These are phyloP conservation scores for Leptographium wingfieldii DNA, from an alignment of 2,329 filamentous ascomycete species.

Conservation along the genomic window DNA sequence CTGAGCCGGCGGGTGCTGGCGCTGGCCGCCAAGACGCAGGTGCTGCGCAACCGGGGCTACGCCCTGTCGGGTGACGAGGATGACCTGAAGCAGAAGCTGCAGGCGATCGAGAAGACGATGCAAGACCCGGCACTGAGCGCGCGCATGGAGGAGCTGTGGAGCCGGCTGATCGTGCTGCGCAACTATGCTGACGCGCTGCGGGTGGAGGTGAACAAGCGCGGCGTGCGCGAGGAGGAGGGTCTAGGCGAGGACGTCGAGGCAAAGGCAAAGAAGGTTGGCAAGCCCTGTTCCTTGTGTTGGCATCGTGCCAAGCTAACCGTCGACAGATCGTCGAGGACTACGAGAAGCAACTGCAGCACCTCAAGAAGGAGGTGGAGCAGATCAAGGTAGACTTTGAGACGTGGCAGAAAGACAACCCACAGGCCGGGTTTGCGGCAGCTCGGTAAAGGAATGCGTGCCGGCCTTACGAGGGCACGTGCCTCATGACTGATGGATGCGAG, in stretches of 20 bases:
- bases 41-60: slow-evolving; percentile 69
- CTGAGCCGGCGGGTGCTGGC: slow-evolving; percentile 61
- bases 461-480: background rate
- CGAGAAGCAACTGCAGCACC: slow-evolving; percentile 63
- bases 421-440: background rate
- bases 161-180: slow-evolving; percentile 60
- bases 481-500: too few relatives aligned
- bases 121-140: slow-evolving; percentile 65
- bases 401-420: slow-evolving; percentile 37
- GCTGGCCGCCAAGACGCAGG: slow-evolving; percentile 67
- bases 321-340: slow-evolving; percentile 65
- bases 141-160: slow-evolving; percentile 76
- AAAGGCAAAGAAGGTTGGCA: slow-evolving; percentile 60
- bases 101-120: slow-evolving; percentile 54
- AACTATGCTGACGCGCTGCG: slow-evolving; percentile 61
- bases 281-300: background rate
- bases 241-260: slow-evolving; percentile 58
- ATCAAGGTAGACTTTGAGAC: slow-evolving; percentile 44
- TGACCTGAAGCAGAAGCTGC: slow-evolving; percentile 59
- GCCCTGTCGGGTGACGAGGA: slow-evolving; percentile 70
- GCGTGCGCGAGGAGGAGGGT: slow-evolving; percentile 39
- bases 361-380: slow-evolving; percentile 59
- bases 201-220: slow-evolving; percentile 59
- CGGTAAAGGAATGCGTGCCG: background rate
- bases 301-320: slow-evolving; percentile 4